These are phyloP conservation scores for Botrytis sinoallii DNA, from an alignment of 2,329 filamentous ascomycete species.

Conservation along the genomic window DNA sequence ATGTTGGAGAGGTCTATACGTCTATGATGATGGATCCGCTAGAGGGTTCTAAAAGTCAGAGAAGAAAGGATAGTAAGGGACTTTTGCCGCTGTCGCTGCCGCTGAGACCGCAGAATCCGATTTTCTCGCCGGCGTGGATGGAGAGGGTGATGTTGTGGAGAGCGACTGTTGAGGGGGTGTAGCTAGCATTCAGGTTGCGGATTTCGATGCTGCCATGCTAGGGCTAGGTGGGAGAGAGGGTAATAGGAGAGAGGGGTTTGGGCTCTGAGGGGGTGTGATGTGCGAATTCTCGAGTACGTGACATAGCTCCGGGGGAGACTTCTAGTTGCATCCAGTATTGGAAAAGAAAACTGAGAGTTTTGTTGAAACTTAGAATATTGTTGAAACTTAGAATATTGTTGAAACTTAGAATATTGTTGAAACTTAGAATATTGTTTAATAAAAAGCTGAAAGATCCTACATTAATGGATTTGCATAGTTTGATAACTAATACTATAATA, in stretches of 20 bases:
- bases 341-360: constrained; percentile 22
- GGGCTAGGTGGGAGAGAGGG: constrained; percentile 11
- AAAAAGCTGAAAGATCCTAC: constrained; percentile 31
- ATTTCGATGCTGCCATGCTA: constrained; percentile 24
- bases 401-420: no score
- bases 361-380: constrained; percentile 28
- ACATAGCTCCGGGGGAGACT: constrained; percentile 26
- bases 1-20: background rate
- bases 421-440: constrained; percentile 29
- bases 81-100: constrained; percentile 40
- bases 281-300: constrained; percentile 20
- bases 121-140: constrained; percentile 37
- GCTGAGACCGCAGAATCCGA: constrained; percentile 26
- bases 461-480: constrained; percentile 26
- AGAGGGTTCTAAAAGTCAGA: constrained; percentile 46
- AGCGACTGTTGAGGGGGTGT: constrained; percentile 24
- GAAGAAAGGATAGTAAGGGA: constrained; percentile 45
- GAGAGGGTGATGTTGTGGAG: constrained; percentile 35
- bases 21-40: constrained; percentile 34
- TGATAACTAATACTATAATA: constrained; percentile 35
- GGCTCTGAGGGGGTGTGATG: background rate
- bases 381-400: constrained; percentile 32
- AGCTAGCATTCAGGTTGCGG: constrained; percentile 13
- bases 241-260: background rate
- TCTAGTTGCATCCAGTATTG: constrained; percentile 25